Conservation (phyloP, 805 yeast species). For the Candida odintsovae region DNA sequence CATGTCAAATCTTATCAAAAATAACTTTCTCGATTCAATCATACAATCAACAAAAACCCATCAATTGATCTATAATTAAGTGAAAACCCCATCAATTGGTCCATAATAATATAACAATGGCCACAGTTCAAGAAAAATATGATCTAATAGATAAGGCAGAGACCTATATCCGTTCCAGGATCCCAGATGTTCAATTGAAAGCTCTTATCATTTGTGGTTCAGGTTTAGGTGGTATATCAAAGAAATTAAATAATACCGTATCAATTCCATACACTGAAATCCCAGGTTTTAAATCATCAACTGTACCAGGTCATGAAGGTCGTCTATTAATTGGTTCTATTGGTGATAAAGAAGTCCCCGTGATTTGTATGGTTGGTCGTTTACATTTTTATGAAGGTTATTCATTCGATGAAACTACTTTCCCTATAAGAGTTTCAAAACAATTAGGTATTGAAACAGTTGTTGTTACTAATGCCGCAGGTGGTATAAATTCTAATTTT, state of each 20-base stretch:
- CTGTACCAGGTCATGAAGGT: constrained; percentile 91
- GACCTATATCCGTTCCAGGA: constrained; percentile 7
- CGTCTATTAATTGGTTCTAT: constrained; percentile 72
- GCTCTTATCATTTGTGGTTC: constrained; percentile 89
- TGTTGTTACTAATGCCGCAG: constrained; percentile 94
- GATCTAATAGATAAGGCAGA: constrained; percentile 14
- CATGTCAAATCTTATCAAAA: neutral
- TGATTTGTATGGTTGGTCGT: constrained; percentile 91
- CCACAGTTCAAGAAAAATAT: neutral
- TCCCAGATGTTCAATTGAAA: constrained; percentile 38
- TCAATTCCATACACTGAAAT: constrained; percentile 59
- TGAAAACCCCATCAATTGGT: too few relatives aligned
- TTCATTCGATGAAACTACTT: constrained; percentile 71
- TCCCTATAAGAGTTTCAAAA: constrained; percentile 76
- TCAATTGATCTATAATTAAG: too few relatives aligned
- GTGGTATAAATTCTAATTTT: constrained; percentile 66
- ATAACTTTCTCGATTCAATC: too few relatives aligned
- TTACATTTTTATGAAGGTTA: constrained; percentile 92
- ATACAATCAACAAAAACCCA: too few relatives aligned
- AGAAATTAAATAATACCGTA: constrained; percentile 31
- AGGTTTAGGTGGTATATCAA: constrained; percentile 83
- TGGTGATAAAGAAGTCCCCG: constrained; percentile 65
- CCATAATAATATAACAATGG: neutral
- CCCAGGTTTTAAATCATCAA: constrained; percentile 76
- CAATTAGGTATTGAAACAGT: constrained; percentile 54